Evolutionary conservation across 2,329 filamentous ascomycete species (phyloP).

Genomic region (Cladosporium velox): DNA sequence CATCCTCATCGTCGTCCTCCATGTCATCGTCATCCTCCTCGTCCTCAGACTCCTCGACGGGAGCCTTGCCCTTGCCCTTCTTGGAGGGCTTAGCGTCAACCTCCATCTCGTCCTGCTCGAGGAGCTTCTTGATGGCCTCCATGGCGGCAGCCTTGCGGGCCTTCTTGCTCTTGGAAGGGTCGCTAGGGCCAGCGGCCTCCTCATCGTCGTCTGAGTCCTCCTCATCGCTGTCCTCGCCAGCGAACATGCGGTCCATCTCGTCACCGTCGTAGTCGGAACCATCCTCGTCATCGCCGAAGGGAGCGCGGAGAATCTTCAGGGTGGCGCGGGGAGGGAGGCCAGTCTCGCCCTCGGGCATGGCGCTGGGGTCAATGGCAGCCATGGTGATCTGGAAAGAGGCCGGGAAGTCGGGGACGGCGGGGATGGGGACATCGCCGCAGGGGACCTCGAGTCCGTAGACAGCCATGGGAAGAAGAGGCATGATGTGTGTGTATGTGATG

Average conservation of each 20-base stretch:
- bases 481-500: conserved; percentile 24
- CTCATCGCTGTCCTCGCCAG: conserved; percentile 62
- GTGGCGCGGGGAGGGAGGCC: conserved; percentile 71
- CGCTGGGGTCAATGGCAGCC: conserved; percentile 93
- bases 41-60: conserved; percentile 53
- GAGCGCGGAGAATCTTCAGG: conserved; percentile 83
- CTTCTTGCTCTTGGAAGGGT: conserved; percentile 86
- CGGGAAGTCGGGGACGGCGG: conserved; percentile 75
- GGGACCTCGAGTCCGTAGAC: conserved; percentile 93
- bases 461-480: conserved; percentile 58
- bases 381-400: conserved; percentile 96
- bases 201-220: conserved; percentile 62
- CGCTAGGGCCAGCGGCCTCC: conserved; percentile 84
- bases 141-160: conserved; percentile 75
- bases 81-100: conserved; percentile 68
- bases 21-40: conserved; percentile 53
- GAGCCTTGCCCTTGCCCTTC: conserved; percentile 63
- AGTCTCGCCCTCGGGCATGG: conserved; percentile 53
- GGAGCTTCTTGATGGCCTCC: conserved; percentile 72
- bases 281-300: conserved; percentile 59
- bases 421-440: conserved; percentile 77
- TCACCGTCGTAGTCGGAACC: conserved; percentile 48
- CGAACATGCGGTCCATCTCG: conserved; percentile 53
- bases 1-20: conserved; percentile 59
- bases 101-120: conserved; percentile 69